Evolutionary conservation across 2,329 filamentous ascomycete genomes (phyloP).

Genomic region (Fusarium redolens): DNA sequence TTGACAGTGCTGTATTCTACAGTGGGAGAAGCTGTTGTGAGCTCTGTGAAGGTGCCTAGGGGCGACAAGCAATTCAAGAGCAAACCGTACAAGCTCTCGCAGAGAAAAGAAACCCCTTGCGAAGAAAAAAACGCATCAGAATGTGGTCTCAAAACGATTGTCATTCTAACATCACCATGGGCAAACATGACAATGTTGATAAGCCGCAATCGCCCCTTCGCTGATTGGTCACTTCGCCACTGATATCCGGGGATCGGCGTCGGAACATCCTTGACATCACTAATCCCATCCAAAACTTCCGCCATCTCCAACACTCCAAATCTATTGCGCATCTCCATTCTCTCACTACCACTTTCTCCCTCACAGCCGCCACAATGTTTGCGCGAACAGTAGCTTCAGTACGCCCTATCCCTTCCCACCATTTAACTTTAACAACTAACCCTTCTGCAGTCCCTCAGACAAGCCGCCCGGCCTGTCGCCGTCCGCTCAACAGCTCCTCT

Average conservation of each 20-base stretch:
- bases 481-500: slow-evolving; percentile 40
- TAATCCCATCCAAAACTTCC: slow-evolving; percentile 35
- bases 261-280: slow-evolving; percentile 45
- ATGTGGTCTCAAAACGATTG: not conserved
- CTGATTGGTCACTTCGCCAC: slow-evolving; percentile 41
- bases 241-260: slow-evolving; percentile 26
- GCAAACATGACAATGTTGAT: not conserved
- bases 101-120: too few relatives aligned
- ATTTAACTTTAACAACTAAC: slow-evolving; percentile 9
- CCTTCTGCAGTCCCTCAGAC: slow-evolving; percentile 49
- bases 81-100: too few relatives aligned
- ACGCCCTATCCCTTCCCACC: not conserved
- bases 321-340: slow-evolving; percentile 1
- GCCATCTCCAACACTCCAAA: slow-evolving; percentile 20
- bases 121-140: too few relatives aligned
- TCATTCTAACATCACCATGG: not conserved
- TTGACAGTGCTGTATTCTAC: not conserved
- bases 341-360: slow-evolving; percentile 20
- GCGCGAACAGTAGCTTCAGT: slow-evolving; percentile 45
- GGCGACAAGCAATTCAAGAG: not conserved
- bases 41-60: not conserved
- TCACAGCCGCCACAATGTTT: slow-evolving; percentile 41
- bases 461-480: slow-evolving; percentile 52
- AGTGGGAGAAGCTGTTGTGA: not conserved
- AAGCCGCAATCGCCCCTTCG: slow-evolving; percentile 27